A percentile compares a stretch with the other conserved stretches of the same genome.
Evolutionary conservation across 805 yeast genomes (phyloP).

Genomic region (Dipodascopsis uninucleata): DNA sequence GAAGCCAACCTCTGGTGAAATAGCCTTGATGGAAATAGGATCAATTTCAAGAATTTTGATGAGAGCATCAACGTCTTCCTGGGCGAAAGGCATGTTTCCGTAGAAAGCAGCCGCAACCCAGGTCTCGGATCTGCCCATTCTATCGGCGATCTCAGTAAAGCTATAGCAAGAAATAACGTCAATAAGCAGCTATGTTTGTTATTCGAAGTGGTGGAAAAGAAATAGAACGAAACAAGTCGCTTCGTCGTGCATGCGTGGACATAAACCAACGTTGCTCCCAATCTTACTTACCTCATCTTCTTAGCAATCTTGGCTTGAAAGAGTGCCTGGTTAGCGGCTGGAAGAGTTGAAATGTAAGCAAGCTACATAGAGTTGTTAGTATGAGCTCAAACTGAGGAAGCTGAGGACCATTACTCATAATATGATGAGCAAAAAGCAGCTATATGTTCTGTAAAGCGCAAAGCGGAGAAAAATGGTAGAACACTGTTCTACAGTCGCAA

Average conservation of each 20-base stretch:
- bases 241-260: not conserved
- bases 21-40: conserved; percentile 11
- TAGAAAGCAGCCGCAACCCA: conserved; percentile 29
- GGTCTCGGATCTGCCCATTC: conserved; percentile 28
- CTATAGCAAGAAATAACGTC: conserved; percentile 7
- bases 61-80: conserved; percentile 21
- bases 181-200: too few relatives aligned
- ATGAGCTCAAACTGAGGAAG: too few relatives aligned
- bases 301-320: conserved; percentile 28
- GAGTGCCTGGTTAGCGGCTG: conserved; percentile 27
- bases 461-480: too few relatives aligned
- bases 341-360: conserved; percentile 23
- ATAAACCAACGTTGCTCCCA: not conserved
- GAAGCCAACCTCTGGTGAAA: conserved; percentile 25
- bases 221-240: too few relatives aligned
- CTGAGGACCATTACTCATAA: too few relatives aligned
- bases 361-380: too few relatives aligned
- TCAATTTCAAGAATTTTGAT: conserved; percentile 24
- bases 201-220: not conserved
- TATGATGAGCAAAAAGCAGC: too few relatives aligned
- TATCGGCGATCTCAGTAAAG: conserved; percentile 26
- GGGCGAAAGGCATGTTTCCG: conserved; percentile 29
- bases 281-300: conserved; percentile 18
- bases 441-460: too few relatives aligned
- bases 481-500: too few relatives aligned